These are phyloP conservation scores for Colletotrichum sp. DNA, from an alignment of 2,329 filamentous ascomycete species.

Conservation along the genomic window DNA sequence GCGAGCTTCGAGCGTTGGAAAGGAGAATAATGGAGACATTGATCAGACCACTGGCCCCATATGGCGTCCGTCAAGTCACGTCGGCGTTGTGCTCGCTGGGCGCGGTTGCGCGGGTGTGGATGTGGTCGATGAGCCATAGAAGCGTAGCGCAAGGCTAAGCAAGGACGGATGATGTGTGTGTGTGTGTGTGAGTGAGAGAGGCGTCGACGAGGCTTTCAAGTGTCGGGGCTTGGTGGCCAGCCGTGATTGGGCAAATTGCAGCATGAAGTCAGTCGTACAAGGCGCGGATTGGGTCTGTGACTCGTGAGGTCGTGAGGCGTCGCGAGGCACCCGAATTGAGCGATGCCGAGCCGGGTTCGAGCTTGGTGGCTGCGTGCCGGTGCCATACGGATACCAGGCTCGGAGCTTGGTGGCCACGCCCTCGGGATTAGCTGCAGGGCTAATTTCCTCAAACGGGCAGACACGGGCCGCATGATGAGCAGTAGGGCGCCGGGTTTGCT, in stretches of 20 bases:
- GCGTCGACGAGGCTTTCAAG: neutral
- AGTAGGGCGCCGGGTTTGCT: neutral
- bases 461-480: slow-evolving; percentile 16
- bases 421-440: slow-evolving; percentile 13
- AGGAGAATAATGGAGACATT: neutral
- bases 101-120: neutral
- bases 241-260: neutral
- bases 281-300: neutral
- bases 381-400: neutral
- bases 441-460: slow-evolving; percentile 15
- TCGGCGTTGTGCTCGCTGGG: neutral
- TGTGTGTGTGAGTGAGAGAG: neutral
- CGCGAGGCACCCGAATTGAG: slow-evolving; percentile 1
- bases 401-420: slow-evolving; percentile 4
- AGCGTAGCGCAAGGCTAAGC: neutral
- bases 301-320: neutral
- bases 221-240: neutral
- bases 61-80: neutral
- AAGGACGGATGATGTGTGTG: neutral
- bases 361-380: slow-evolving; percentile 6
- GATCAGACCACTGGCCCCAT: neutral
- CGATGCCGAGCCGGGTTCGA: slow-evolving; percentile 5
- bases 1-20: neutral
- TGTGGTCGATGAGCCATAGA: neutral
- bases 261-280: neutral